These are phyloP conservation scores for Cynanchum wilfordii DNA, from an alignment of 257 asterid species.

Conservation along the genomic window DNA sequence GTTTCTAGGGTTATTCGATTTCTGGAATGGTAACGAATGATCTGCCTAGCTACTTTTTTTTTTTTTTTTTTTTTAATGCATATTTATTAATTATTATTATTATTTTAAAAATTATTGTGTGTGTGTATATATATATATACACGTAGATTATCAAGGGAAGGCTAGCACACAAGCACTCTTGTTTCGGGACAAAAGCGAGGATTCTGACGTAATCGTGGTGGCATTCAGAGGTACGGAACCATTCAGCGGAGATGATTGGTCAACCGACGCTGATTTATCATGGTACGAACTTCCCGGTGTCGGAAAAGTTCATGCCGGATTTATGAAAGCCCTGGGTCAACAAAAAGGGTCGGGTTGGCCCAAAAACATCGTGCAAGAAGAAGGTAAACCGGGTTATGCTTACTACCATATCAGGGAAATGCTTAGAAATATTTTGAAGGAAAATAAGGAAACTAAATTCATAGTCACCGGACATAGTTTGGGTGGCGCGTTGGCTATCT, in stretches of 20 bases:
- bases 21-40: conserved; percentile 29
- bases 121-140: not conserved
- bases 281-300: conserved; percentile 35
- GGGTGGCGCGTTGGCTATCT: conserved; percentile 10
- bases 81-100: not conserved
- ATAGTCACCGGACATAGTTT: conserved; percentile 19
- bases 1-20: conserved; percentile 31
- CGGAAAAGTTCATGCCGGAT: conserved; percentile 17
- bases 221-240: conserved; percentile 53
- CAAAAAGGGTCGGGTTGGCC: not conserved
- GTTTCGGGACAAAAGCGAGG: conserved; percentile 22
- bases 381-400: not conserved
- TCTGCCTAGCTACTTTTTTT: not conserved
- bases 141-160: conserved; percentile 25
- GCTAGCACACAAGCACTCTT: conserved; percentile 45
- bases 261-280: conserved; percentile 43
- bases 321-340: conserved; percentile 11
- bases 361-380: not conserved
- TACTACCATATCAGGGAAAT: conserved; percentile 9
- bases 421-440: not conserved
- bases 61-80: not conserved
- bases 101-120: too few relatives aligned
- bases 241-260: conserved; percentile 39
- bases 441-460: conserved; percentile 1
- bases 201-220: conserved; percentile 28